Evolutionary conservation across 2,329 filamentous ascomycete species (phyloP), one percentile per base, ranked within the genome.

Genomic region (Aspergillus pseudonomiae): DNA sequence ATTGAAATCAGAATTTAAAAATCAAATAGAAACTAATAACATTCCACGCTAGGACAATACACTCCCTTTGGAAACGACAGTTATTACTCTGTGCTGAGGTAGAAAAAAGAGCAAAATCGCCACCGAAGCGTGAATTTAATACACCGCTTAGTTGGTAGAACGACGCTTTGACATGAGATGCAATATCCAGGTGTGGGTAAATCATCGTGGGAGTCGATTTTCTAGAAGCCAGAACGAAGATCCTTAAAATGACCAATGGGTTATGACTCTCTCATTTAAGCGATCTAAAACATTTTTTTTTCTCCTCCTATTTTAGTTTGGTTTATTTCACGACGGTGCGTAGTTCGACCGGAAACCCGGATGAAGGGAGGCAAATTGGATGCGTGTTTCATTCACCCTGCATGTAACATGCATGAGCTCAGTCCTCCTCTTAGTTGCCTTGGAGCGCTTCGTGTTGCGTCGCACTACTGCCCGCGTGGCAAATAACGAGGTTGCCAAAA

Each of bases 361-460:
- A 21, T 21, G 4, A 21, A 53, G 30, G 28, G 50, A 54, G 50
- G 50, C 50, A 36, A 54, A 54, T 24, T 54, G 36, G 48, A 32
- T 53, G 26, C 19, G 14, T 28, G 28, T 54, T 54, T 54, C 50
- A 54, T 54, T 54, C 50, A 54, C 19, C 50, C 50, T 54, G 50
- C 28, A 54, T 52, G 48, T 30, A 41, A 41, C 12, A 12, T 41
- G 36, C 36, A 41, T 41, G 48, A n/a, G 30, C 26, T 32, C 26
- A 30, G 30, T 53, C 26, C 30, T 30, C 26, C 10, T 24, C 9
- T 28, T 54, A 28, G 50, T 24, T 54, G 50, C 19, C n/a, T 54
- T 4, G 11, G 36, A 54, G 30, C 28, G 50, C 50, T 21, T 14
- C 30, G 50, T 54, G 50, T 54, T 36, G 30, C 50, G 19, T 54